A percentile compares a stretch with the other conserved stretches of the same genome.
Evolutionary conservation across 805 yeast species (phyloP).

Genomic region (Kluyveromyces starmeri): DNA sequence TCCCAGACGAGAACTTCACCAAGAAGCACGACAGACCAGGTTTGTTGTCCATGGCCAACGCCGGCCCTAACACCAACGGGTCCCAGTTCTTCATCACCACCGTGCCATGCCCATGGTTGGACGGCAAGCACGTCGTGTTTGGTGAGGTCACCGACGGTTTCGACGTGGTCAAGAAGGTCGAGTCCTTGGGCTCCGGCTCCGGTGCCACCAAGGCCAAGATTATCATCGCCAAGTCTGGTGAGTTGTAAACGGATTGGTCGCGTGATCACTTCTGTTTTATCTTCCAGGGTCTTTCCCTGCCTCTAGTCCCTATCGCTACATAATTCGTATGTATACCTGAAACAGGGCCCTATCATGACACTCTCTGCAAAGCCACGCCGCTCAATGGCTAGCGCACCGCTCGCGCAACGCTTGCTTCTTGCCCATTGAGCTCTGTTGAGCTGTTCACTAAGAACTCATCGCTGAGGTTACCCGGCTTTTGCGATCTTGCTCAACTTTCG

Average conservation of each 20-base stretch:
- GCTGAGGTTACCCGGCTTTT: no score
- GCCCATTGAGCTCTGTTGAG: no score
- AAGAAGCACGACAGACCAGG: conserved; percentile 73
- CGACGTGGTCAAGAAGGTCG: conserved; percentile 80
- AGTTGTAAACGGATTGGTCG: conserved; percentile 27
- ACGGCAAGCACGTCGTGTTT: conserved; percentile 91
- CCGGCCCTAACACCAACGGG: conserved; percentile 97
- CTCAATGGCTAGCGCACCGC: no score
- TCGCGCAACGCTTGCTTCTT: no score
- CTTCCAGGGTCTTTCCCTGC: no score
- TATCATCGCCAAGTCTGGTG: conserved; percentile 50
- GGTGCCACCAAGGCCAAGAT: conserved; percentile 66
- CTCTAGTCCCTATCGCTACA: no score
- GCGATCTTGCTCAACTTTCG: no score
- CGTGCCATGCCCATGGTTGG: conserved; percentile 79
- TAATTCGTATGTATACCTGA: no score
- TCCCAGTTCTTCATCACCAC: conserved; percentile 96
- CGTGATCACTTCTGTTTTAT: no score
- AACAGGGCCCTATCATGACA: no score
- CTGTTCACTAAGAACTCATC: no score
- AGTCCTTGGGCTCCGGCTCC: conserved; percentile 60
- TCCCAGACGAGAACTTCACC: conserved; percentile 66
- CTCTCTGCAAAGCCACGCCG: no score
- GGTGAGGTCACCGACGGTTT: conserved; percentile 85
- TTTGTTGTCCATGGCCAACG: conserved; percentile 92